A percentile compares a stretch with the other conserved stretches of the same genome.
phyloP scores from a whole-genome alignment of 192 early-diverging fungal species.

The Umbelopsis ramanniana region DNA sequence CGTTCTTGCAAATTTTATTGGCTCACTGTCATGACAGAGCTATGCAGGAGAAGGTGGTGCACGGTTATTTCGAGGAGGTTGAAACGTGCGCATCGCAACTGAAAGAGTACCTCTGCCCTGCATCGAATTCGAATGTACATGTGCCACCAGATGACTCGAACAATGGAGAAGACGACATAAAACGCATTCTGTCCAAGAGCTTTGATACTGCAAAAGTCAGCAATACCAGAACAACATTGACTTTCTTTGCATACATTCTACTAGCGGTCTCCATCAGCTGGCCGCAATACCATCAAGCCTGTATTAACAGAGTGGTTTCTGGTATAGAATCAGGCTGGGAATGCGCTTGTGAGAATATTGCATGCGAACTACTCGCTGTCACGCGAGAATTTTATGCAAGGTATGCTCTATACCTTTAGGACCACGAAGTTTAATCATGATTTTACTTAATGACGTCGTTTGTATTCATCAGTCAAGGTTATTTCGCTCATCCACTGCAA shows the following conservation, averaged over 20 bases:
- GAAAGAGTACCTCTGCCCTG: constrained; percentile 1
- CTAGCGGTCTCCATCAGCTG: neutral
- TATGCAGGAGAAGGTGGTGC: neutral
- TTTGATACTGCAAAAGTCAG: neutral
- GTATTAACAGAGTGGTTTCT: neutral
- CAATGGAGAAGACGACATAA: neutral
- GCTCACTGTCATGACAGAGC: neutral
- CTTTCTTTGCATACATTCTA: neutral
- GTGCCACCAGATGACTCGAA: neutral
- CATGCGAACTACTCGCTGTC: neutral
- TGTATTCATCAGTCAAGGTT: neutral
- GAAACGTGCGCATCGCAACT: constrained; percentile 10
- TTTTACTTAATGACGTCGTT: neutral
- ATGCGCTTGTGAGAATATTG: neutral
- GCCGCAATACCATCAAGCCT: neutral
- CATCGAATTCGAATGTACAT: neutral
- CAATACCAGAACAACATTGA: neutral
- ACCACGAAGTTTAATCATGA: neutral
- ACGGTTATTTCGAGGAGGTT: constrained; percentile 2
- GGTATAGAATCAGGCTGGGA: neutral
- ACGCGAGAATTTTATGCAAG: neutral
- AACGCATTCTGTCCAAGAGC: neutral
- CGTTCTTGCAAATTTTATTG: constrained; percentile 14
- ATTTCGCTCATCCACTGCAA: neutral
- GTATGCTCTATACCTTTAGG: neutral